Percentiles rank a stretch among this genome's conserved stretches.
phyloP scores from a whole-genome alignment of 1,284 basidiomycete genomes.

The Cryptococcus wingfieldii region DNA sequence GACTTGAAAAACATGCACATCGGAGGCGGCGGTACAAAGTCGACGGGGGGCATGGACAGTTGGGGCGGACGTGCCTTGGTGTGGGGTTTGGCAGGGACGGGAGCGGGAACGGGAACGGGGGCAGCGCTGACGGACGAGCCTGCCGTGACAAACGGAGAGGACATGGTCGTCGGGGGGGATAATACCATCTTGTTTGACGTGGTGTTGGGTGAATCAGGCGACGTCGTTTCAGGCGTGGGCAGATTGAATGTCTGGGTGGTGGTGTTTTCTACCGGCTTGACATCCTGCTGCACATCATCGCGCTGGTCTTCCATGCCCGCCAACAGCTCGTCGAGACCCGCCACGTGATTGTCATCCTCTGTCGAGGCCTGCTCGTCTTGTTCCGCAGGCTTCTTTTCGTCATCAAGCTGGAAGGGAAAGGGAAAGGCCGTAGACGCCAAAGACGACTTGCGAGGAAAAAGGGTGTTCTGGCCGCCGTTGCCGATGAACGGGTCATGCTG shows the following conservation, averaged over 20 bases:
- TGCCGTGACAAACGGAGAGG: constrained; percentile 13
- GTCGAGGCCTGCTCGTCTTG: background rate
- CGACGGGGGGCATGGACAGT: constrained; percentile 27
- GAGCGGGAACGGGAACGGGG: background rate
- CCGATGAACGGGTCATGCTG: background rate
- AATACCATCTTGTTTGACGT: constrained; percentile 1
- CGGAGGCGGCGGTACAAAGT: constrained; percentile 43
- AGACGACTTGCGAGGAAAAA: background rate
- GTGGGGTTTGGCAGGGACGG: background rate
- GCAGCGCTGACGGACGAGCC: constrained; percentile 6
- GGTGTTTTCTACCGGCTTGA: background rate
- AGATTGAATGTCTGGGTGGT: constrained; percentile 16
- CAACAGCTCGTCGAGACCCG: constrained; percentile 37
- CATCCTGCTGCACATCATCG: background rate
- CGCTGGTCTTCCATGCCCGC: constrained; percentile 30
- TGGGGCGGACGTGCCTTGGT: constrained; percentile 19
- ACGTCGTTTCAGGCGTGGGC: constrained; percentile 33
- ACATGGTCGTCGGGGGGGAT: constrained; percentile 8
- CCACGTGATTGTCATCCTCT: background rate
- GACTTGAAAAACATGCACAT: constrained; percentile 49
- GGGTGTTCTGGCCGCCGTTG: background rate
- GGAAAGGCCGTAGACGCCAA: background rate
- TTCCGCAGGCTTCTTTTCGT: background rate
- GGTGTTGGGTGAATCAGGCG: constrained; percentile 12
- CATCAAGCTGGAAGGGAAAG: background rate